Percentiles rank a stretch among this genome's conserved stretches.
Evolutionary conservation across 1,139 yeast species (phyloP).

Genomic region (Pichia kudriavzevii): DNA sequence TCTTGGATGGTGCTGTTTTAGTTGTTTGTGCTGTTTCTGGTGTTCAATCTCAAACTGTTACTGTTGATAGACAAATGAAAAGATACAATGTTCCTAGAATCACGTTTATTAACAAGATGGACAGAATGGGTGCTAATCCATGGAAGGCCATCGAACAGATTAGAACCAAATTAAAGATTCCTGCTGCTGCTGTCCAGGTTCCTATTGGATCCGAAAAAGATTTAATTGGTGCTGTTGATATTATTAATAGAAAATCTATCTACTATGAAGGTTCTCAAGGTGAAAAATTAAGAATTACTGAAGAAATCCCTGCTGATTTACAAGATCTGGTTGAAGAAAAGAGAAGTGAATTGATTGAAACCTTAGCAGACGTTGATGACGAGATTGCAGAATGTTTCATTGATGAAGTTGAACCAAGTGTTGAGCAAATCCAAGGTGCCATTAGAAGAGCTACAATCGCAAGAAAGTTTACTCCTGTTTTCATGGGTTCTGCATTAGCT

Average conservation of each 20-base stretch:
- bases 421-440: slow-evolving; percentile 75
- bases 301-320: slow-evolving; percentile 68
- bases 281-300: slow-evolving; percentile 52
- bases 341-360: slow-evolving; percentile 78
- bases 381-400: slow-evolving; percentile 89
- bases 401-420: slow-evolving; percentile 83
- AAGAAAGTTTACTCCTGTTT: slow-evolving; percentile 93
- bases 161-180: slow-evolving; percentile 75
- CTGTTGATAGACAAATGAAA: slow-evolving; percentile 98
- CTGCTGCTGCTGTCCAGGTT: slow-evolving; percentile 97
- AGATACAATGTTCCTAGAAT: slow-evolving; percentile 95
- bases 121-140: slow-evolving; percentile 97
- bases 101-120: slow-evolving; percentile 96
- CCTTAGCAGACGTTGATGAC: slow-evolving; percentile 95
- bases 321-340: slow-evolving; percentile 74
- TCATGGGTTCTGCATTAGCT: slow-evolving; percentile 98
- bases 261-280: slow-evolving; percentile 94
- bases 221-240: slow-evolving; percentile 82
- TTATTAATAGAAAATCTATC: slow-evolving; percentile 77
- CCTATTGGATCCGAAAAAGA: slow-evolving; percentile 92
- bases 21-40: slow-evolving; percentile 98
- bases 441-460: slow-evolving; percentile 96
- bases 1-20: slow-evolving; percentile 93
- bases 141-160: slow-evolving; percentile 91
- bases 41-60: slow-evolving; percentile 96